phyloP scores from a whole-genome alignment of 495 filamentous ascomycete genomes.

The Aspergillus heteromorphus region DNA sequence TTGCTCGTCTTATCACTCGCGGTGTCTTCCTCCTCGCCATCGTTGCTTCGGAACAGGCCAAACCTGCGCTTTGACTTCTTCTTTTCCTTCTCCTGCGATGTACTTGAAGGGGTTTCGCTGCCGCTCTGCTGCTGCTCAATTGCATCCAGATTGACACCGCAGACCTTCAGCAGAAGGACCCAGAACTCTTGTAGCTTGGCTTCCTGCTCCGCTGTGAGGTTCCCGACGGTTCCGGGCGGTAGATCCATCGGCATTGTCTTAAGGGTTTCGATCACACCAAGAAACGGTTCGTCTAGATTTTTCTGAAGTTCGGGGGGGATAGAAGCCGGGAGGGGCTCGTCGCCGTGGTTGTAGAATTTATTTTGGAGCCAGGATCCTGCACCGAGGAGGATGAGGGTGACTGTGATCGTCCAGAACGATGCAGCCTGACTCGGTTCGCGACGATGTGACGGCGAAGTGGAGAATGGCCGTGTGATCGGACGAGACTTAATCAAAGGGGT shows the following conservation, averaged over 20 bases:
- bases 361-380: slow-evolving; percentile 34
- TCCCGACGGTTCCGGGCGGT: slow-evolving; percentile 75
- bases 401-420: slow-evolving; percentile 36
- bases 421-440: slow-evolving; percentile 33
- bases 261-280: slow-evolving; percentile 39
- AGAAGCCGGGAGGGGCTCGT: slow-evolving; percentile 4
- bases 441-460: slow-evolving; percentile 20
- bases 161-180: slow-evolving; percentile 70
- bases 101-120: slow-evolving; percentile 19
- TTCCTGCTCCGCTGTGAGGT: slow-evolving; percentile 82
- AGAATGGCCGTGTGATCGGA: slow-evolving; percentile 21
- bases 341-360: slow-evolving; percentile 23
- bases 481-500: slow-evolving; percentile 17
- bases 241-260: slow-evolving; percentile 35
- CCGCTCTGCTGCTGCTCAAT: slow-evolving; percentile 18
- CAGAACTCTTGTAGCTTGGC: slow-evolving; percentile 85
- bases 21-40: slow-evolving; percentile 52
- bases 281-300: slow-evolving; percentile 23
- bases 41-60: slow-evolving; percentile 52
- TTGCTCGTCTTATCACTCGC: slow-evolving; percentile 26
- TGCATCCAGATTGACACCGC: slow-evolving; percentile 52
- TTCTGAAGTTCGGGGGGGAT: slow-evolving; percentile 2
- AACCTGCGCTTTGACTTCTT: slow-evolving; percentile 62
- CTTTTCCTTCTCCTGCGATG: slow-evolving; percentile 50
- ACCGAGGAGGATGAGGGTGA: slow-evolving; percentile 28